Evolutionary conservation across 1,284 basidiomycete species (phyloP).

Genomic region (Tilletia setariae): DNA sequence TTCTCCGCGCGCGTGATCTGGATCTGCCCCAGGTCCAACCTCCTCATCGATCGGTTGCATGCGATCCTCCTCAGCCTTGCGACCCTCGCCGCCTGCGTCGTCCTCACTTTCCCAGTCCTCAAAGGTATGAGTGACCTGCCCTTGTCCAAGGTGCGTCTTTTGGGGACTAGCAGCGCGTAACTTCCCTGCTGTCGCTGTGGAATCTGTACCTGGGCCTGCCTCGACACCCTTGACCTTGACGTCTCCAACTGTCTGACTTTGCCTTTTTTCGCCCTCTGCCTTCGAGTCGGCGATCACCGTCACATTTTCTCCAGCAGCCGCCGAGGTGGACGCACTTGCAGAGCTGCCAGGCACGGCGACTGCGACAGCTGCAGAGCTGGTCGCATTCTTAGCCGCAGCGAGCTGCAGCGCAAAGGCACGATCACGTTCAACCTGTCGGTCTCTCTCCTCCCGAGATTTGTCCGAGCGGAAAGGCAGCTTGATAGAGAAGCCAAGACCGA

Average conservation of each 20-base stretch:
- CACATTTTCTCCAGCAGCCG: neutral
- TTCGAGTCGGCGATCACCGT: neutral
- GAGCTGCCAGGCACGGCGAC: slow-evolving; percentile 6
- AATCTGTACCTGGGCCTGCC: too few relatives aligned
- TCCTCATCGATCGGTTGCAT: too few relatives aligned
- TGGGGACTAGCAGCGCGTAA: too few relatives aligned
- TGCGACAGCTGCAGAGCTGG: neutral
- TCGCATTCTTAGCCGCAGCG: neutral
- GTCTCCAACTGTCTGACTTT: neutral
- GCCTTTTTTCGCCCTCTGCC: neutral
- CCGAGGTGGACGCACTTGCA: neutral
- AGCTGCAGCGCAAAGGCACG: neutral
- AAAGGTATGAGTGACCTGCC: neutral
- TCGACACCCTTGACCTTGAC: too few relatives aligned
- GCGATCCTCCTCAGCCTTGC: neutral
- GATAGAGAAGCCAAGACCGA: neutral
- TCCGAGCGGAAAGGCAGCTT: neutral
- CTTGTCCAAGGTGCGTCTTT: neutral
- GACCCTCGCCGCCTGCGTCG: too few relatives aligned
- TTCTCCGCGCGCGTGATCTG: too few relatives aligned
- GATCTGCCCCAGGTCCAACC: too few relatives aligned
- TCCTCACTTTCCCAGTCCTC: neutral
- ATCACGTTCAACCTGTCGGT: neutral
- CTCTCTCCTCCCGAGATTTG: neutral
- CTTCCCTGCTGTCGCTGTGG: too few relatives aligned